These are phyloP conservation scores for Sarocladiaceae sp. DNA, from an alignment of 2,329 filamentous ascomycete species.

Conservation along the genomic window DNA sequence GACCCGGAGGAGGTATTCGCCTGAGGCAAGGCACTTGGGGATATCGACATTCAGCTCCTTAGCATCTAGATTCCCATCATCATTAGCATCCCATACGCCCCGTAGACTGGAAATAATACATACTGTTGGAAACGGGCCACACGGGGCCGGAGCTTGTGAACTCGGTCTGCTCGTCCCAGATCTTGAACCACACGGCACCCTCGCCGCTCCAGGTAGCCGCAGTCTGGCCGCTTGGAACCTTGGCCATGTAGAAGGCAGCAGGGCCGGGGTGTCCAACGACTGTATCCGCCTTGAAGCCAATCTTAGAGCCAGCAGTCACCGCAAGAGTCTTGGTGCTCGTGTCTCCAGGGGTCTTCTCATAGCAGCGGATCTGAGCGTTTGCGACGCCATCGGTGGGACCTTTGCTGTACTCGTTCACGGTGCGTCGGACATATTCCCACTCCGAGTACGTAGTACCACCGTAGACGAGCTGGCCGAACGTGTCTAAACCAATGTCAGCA, in stretches of 20 bases:
- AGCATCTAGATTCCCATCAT: constrained; percentile 16
- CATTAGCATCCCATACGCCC: not conserved
- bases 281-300: constrained; percentile 28
- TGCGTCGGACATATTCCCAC: constrained; percentile 42
- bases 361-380: constrained; percentile 44
- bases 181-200: constrained; percentile 33
- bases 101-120: not conserved
- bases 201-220: constrained; percentile 31
- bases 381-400: constrained; percentile 41
- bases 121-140: constrained; percentile 31
- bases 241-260: constrained; percentile 29
- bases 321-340: constrained; percentile 36
- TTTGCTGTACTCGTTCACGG: constrained; percentile 43
- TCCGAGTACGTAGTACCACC: constrained; percentile 26
- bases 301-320: constrained; percentile 17
- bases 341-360: constrained; percentile 35
- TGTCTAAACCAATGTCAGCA: constrained; percentile 24
- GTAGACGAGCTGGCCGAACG: constrained; percentile 32
- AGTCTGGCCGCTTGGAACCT: constrained; percentile 22
- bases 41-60: constrained; percentile 32
- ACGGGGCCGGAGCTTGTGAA: constrained; percentile 28
- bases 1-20: constrained; percentile 42
- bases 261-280: constrained; percentile 35
- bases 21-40: constrained; percentile 35
- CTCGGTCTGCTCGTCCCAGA: constrained; percentile 34